Evolutionary conservation across 164 flowering plant genomes (phyloP).

Genomic region (Sedum album): DNA sequence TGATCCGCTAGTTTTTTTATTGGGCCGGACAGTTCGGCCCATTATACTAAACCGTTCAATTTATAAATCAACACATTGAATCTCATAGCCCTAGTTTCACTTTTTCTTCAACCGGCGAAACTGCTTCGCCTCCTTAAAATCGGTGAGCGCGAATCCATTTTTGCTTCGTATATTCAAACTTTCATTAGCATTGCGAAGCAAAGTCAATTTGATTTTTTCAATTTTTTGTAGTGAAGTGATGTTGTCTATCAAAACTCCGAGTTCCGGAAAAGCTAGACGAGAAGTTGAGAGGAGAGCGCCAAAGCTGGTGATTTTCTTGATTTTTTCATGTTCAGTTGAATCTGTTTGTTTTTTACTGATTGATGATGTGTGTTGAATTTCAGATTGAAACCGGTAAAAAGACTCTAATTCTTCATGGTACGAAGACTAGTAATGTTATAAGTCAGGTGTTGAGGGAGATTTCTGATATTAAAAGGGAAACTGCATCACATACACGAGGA

Average conservation of each 20-base stretch:
- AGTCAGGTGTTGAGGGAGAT: slow-evolving; percentile 62
- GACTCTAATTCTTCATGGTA: slow-evolving; percentile 80
- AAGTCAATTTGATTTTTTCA: too few species aligned
- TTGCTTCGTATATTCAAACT: too few species aligned
- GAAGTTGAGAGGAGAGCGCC: slow-evolving; percentile 9
- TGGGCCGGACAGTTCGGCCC: too few species aligned
- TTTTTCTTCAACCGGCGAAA: too few species aligned
- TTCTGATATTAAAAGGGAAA: slow-evolving; percentile 53
- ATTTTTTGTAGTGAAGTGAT: neutral
- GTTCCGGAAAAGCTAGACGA: slow-evolving; percentile 8
- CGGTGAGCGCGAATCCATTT: too few species aligned
- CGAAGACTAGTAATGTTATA: slow-evolving; percentile 65
- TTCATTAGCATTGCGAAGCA: too few species aligned
- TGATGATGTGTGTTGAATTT: neutral
- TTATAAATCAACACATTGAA: too few species aligned
- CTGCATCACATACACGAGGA: slow-evolving; percentile 52
- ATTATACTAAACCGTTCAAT: too few species aligned
- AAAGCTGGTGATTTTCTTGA: neutral
- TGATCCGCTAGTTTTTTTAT: too few species aligned
- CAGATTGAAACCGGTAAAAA: slow-evolving; percentile 85
- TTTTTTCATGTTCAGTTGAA: neutral
- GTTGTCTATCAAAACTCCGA: slow-evolving; percentile 7
- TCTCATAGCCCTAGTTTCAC: too few species aligned
- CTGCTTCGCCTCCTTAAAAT: too few species aligned
- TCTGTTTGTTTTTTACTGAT: neutral